Evolutionary conservation across 2,329 filamentous ascomycete species (phyloP).

Genomic region (Talaromyces sp.): DNA sequence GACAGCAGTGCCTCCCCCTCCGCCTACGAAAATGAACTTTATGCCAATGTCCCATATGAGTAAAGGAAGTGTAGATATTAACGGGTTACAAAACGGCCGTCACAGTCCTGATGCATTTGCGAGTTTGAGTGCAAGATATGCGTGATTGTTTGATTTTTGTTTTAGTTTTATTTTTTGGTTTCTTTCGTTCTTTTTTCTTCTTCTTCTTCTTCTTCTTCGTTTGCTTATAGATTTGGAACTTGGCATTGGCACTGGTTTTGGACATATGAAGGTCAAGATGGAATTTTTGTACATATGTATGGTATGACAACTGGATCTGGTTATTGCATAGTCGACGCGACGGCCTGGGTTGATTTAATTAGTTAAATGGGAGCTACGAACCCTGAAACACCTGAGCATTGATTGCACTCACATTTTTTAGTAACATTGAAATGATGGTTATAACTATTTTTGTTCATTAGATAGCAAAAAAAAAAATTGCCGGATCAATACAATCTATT

Average conservation of each 20-base stretch:
- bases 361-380: background rate
- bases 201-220: background rate
- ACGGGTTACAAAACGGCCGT: conserved; percentile 42
- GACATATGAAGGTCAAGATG: background rate
- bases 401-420: no score
- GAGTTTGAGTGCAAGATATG: conserved; percentile 43
- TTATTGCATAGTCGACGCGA: background rate
- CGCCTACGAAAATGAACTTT: conserved; percentile 11
- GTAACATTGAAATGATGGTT: background rate
- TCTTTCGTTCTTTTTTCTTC: background rate
- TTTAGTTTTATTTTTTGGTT: background rate
- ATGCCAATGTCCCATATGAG: conserved; percentile 36
- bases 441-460: background rate
- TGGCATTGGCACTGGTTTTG: background rate
- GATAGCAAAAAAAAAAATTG: background rate
- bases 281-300: background rate
- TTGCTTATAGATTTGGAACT: background rate
- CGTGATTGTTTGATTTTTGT: conserved; percentile 6
- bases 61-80: conserved; percentile 47
- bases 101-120: conserved; percentile 51
- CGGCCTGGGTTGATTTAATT: background rate
- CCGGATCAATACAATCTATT: background rate
- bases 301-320: background rate
- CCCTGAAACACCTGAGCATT: background rate
- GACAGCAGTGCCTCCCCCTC: conserved; percentile 13